Evolutionary conservation across 2,329 filamentous ascomycete species (phyloP).

Genomic region (Tothia fuscella): DNA sequence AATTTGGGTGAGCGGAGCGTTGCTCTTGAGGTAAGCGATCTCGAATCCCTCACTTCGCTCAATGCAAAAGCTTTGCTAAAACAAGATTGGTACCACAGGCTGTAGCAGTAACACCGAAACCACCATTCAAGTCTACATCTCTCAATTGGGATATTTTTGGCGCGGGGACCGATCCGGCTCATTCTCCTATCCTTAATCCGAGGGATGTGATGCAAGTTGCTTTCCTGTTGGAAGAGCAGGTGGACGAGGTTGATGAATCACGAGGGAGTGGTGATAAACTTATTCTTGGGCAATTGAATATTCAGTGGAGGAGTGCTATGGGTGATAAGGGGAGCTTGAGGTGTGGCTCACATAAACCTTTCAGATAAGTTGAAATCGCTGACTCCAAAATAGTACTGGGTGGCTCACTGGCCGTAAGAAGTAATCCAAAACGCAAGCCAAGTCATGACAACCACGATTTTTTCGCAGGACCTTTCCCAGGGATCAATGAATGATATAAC

Average conservation of each 20-base stretch:
- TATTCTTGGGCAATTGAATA: conserved; percentile 63
- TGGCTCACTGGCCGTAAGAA: conserved; percentile 43
- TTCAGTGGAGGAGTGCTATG: conserved; percentile 84
- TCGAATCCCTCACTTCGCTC: no score
- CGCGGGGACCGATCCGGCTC: conserved; percentile 16
- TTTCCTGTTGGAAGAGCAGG: conserved; percentile 46
- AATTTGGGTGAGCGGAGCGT: conserved; percentile 81
- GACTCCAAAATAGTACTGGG: conserved; percentile 77
- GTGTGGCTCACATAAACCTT: no score
- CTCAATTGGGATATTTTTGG: conserved; percentile 40
- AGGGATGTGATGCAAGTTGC: conserved; percentile 54
- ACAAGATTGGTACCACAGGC: conserved; percentile 20
- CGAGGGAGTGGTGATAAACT: conserved; percentile 25
- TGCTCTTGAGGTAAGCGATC: conserved; percentile 51
- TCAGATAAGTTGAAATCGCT: no score
- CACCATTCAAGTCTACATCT: conserved; percentile 41
- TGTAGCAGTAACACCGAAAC: conserved; percentile 37
- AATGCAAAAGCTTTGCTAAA: not conserved
- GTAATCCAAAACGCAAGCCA: conserved; percentile 10
- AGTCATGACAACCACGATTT: no score
- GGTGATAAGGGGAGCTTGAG: conserved; percentile 80
- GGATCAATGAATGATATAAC: no score
- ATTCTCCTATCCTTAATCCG: conserved; percentile 42
- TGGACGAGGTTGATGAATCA: conserved; percentile 14
- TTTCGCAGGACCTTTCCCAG: no score